These are phyloP conservation scores for Claviceps cyperi DNA, from an alignment of 2,329 filamentous ascomycete genomes.

Conservation along the genomic window DNA sequence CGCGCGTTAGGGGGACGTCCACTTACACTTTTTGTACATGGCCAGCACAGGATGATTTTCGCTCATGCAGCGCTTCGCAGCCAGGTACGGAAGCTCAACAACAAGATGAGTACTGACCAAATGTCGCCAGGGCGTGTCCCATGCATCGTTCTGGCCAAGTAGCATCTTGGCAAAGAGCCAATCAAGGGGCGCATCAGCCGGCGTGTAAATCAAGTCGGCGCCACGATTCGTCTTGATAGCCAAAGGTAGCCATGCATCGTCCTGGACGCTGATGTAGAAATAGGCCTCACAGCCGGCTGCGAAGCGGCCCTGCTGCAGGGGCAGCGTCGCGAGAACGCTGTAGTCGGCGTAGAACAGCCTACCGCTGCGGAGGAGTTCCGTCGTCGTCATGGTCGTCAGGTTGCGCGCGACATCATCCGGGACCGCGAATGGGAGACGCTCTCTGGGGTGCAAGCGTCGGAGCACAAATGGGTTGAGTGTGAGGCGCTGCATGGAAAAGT, in stretches of 20 bases:
- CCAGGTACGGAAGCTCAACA: slow-evolving; percentile 27
- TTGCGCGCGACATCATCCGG: slow-evolving; percentile 14
- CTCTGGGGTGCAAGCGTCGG: slow-evolving; percentile 16
- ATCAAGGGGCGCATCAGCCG: slow-evolving; percentile 26
- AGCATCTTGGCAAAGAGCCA: slow-evolving; percentile 37
- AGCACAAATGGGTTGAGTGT: slow-evolving; percentile 26
- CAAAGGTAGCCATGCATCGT: slow-evolving; percentile 30
- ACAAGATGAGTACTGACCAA: slow-evolving; percentile 28
- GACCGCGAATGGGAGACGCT: slow-evolving; percentile 23
- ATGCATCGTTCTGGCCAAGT: slow-evolving; percentile 33
- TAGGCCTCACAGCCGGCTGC: slow-evolving; percentile 29
- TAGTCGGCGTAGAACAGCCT: slow-evolving; percentile 30
- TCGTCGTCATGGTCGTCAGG: slow-evolving; percentile 19
- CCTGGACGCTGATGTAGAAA: slow-evolving; percentile 28
- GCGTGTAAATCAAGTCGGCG: slow-evolving; percentile 26
- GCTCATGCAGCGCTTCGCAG: slow-evolving; percentile 31
- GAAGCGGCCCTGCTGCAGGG: slow-evolving; percentile 16
- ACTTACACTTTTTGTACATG: not conserved
- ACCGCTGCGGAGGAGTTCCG: slow-evolving; percentile 18
- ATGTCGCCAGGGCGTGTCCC: slow-evolving; percentile 28
- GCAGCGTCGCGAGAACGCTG: slow-evolving; percentile 17
- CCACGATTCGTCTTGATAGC: slow-evolving; percentile 32
- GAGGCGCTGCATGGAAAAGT: slow-evolving; percentile 33
- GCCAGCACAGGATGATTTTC: slow-evolving; percentile 28
- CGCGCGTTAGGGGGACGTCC: too few relatives aligned